Evolutionary conservation across 2,329 filamentous ascomycete genomes (phyloP).

Genomic region (Parastagonospora avenae): DNA sequence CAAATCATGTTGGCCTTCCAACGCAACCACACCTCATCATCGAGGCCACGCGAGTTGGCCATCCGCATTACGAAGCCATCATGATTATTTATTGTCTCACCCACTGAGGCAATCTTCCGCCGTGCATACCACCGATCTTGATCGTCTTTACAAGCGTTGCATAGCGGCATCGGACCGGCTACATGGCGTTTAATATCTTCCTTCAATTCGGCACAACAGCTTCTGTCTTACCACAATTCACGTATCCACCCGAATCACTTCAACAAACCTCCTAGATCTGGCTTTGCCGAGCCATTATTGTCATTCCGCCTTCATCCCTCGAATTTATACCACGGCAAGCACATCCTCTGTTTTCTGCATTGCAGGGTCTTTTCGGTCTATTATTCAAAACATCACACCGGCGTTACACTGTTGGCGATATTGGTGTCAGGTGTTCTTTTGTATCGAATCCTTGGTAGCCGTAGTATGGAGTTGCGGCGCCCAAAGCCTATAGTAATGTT

Average conservation of each 20-base stretch:
- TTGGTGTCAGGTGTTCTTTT: background rate
- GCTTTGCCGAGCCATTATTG: constrained; percentile 21
- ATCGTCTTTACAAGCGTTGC: constrained; percentile 44
- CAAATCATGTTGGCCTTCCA: constrained; percentile 33
- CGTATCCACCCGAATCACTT: constrained; percentile 9
- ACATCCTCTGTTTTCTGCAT: background rate
- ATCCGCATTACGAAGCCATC: constrained; percentile 38
- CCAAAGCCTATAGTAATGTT: background rate
- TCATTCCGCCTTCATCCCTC: background rate
- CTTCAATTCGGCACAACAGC: constrained; percentile 29
- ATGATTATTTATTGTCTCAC: constrained; percentile 41
- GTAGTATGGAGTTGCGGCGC: background rate
- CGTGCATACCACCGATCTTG: constrained; percentile 16
- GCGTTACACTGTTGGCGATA: background rate
- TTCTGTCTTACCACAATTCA: constrained; percentile 28
- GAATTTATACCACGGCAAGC: constrained; percentile 8
- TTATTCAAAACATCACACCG: constrained; percentile 1
- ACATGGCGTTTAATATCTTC: constrained; percentile 35
- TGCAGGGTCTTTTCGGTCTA: background rate
- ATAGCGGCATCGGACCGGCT: constrained; percentile 38
- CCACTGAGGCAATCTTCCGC: constrained; percentile 20
- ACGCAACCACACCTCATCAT: constrained; percentile 36
- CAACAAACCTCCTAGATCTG: constrained; percentile 16
- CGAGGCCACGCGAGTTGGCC: constrained; percentile 34
- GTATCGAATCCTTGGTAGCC: background rate